These are phyloP conservation scores for Medicago ruthenica DNA, from an alignment of 306 rosid genomes.

Conservation along the genomic window DNA sequence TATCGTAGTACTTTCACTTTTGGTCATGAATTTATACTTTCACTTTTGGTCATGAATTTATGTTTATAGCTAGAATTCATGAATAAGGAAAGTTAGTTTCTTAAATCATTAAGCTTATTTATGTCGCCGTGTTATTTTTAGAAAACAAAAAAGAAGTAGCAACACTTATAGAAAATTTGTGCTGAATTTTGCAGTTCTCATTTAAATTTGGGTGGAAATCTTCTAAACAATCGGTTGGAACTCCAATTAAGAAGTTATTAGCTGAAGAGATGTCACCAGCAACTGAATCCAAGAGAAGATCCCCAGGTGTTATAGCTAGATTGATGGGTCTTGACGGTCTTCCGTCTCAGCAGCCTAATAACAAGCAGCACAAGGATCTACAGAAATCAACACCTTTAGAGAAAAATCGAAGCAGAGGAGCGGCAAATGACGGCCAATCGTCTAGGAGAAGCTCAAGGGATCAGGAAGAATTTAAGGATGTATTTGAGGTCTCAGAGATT, in stretches of 20 bases:
- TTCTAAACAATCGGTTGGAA: slow-evolving; percentile 61
- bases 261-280: slow-evolving; percentile 78
- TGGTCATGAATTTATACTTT: background rate
- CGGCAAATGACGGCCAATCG: slow-evolving; percentile 46
- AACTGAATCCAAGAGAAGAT: slow-evolving; percentile 65
- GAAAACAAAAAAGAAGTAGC: slow-evolving; percentile 15
- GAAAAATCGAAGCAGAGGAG: slow-evolving; percentile 51
- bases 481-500: slow-evolving; percentile 80
- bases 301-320: slow-evolving; percentile 83
- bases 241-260: slow-evolving; percentile 77
- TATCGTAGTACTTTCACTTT: background rate
- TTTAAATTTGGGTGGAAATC: slow-evolving; percentile 65
- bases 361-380: slow-evolving; percentile 56
- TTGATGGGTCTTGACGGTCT: slow-evolving; percentile 98
- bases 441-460: slow-evolving; percentile 72
- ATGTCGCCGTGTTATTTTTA: slow-evolving; percentile 5
- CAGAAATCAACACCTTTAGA: slow-evolving; percentile 47
- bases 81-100: slow-evolving; percentile 14
- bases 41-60: background rate
- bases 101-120: background rate
- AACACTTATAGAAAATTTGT: slow-evolving; percentile 26
- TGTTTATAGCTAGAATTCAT: background rate
- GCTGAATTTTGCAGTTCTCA: slow-evolving; percentile 62
- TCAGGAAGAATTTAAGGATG: slow-evolving; percentile 87
- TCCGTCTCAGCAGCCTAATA: slow-evolving; percentile 65